Evolutionary conservation across 1,284 basidiomycete genomes (phyloP).

Genomic region (Papiliotrema flavescens): DNA sequence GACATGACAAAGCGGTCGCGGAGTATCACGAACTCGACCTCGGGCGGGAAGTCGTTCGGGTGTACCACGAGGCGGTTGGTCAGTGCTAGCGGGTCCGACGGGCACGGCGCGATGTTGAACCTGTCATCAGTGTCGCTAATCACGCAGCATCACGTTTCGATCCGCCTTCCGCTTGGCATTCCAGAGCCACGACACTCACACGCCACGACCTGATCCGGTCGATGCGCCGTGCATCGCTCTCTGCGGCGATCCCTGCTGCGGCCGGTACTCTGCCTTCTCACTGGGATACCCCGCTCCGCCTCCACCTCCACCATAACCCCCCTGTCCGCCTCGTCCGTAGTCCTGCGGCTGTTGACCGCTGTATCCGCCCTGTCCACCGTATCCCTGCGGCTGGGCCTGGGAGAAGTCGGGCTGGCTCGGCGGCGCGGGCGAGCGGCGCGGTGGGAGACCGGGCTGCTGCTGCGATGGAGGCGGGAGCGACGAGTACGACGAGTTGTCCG

Average conservation of each 20-base stretch:
- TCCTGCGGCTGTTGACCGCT: constrained; percentile 2
- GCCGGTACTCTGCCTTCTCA: constrained; percentile 28
- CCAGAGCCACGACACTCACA: constrained; percentile 26
- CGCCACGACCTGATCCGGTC: constrained; percentile 21
- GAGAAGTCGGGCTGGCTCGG: constrained; percentile 16
- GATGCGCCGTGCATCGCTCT: constrained; percentile 7
- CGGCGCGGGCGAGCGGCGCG: constrained; percentile 24
- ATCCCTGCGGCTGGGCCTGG: background rate
- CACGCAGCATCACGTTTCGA: too few relatives aligned
- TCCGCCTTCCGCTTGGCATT: too few relatives aligned
- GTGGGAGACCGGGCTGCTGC: constrained; percentile 13
- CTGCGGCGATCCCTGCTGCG: background rate
- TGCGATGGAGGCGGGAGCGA: constrained; percentile 14
- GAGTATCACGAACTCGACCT: constrained; percentile 69
- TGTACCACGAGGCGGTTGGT: constrained; percentile 79
- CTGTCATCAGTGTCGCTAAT: constrained; percentile 7
- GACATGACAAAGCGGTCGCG: constrained; percentile 68
- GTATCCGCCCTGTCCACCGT: constrained; percentile 3
- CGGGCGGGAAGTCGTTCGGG: constrained; percentile 63
- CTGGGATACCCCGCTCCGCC: constrained; percentile 5
- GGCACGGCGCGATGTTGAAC: constrained; percentile 49
- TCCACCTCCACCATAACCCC: background rate
- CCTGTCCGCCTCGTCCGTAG: constrained; percentile 4
- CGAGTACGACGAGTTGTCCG: constrained; percentile 25
- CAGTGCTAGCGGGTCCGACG: constrained; percentile 60